Evolutionary conservation across 352 stramenopile species (phyloP).

Genomic region (Phytophthora idaei): DNA sequence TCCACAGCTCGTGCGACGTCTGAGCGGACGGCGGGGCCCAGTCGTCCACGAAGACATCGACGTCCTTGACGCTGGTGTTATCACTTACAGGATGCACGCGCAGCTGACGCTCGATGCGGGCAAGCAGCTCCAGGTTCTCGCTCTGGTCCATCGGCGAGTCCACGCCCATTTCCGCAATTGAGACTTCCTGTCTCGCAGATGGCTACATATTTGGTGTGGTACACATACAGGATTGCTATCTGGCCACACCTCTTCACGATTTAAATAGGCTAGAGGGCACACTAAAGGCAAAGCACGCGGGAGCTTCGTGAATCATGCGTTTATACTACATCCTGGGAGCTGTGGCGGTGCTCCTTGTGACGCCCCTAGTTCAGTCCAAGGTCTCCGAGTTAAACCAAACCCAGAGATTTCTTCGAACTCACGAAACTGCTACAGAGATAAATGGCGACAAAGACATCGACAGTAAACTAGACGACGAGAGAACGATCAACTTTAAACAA

Average conservation of each 20-base stretch:
- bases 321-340: too few relatives aligned
- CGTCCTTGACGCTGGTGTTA: background rate
- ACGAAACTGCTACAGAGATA: background rate
- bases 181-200: background rate
- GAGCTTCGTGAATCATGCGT: too few relatives aligned
- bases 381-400: background rate
- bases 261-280: too few relatives aligned
- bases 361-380: too few relatives aligned
- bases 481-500: background rate
- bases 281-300: too few relatives aligned
- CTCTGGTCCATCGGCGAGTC: constrained; percentile 63
- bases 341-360: too few relatives aligned
- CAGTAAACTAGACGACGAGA: background rate
- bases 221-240: background rate
- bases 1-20: constrained; percentile 58
- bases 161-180: constrained; percentile 12
- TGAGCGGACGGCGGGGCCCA: constrained; percentile 28
- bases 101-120: constrained; percentile 51
- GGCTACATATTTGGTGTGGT: background rate
- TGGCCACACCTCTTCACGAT: background rate
- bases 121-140: constrained; percentile 53
- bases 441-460: background rate
- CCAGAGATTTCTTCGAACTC: background rate
- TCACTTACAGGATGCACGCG: background rate
- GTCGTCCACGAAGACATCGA: constrained; percentile 1